A percentile compares a stretch with the other conserved stretches of the same genome.
Conservation (phyloP, 2,329 filamentous ascomycete species). For the Thelonectria blattea region DNA sequence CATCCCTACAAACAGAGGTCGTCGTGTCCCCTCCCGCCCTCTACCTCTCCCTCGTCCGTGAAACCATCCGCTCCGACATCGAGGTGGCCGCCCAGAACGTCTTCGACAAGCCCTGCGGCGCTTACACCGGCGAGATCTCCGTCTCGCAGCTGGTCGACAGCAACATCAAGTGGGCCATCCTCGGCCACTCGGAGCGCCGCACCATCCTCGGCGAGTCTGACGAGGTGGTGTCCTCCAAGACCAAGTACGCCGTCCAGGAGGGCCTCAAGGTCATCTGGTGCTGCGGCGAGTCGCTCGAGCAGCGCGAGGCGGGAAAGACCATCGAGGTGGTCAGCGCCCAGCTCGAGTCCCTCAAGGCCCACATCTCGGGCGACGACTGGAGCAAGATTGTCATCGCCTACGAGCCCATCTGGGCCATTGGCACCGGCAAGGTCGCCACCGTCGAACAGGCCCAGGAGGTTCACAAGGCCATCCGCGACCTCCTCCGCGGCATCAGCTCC, state of each 20-base stretch:
- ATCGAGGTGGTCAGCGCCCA: constrained; percentile 85
- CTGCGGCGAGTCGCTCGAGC: constrained; percentile 93
- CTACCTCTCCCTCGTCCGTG: constrained; percentile 87
- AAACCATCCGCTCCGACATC: constrained; percentile 76
- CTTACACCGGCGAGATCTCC: constrained; percentile 96
- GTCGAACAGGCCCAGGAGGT: constrained; percentile 93
- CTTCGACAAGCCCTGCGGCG: constrained; percentile 95
- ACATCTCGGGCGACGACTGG: constrained; percentile 77
- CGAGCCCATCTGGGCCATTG: constrained; percentile 97
- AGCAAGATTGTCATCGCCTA: constrained; percentile 95
- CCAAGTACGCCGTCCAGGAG: constrained; percentile 87
- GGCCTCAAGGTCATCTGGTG: constrained; percentile 94
- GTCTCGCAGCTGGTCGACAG: constrained; percentile 89
- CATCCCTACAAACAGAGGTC: constrained; percentile 80
- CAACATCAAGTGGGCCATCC: constrained; percentile 86
- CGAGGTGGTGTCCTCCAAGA: constrained; percentile 88
- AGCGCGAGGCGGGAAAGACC: constrained; percentile 85
- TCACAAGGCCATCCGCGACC: constrained; percentile 88
- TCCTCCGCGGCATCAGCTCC: constrained; percentile 79
- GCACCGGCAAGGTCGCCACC: constrained; percentile 91
- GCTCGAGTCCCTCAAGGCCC: constrained; percentile 79
- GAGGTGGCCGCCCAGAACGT: constrained; percentile 96
- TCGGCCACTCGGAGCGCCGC: constrained; percentile 95
- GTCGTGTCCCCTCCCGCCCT: constrained; percentile 90
- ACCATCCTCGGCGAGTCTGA: constrained; percentile 88